Evolutionary conservation across 441 rosid genomes (phyloP), one percentile per base, ranked within the genome.

Genomic region (Gossypium schwendimanii): DNA sequence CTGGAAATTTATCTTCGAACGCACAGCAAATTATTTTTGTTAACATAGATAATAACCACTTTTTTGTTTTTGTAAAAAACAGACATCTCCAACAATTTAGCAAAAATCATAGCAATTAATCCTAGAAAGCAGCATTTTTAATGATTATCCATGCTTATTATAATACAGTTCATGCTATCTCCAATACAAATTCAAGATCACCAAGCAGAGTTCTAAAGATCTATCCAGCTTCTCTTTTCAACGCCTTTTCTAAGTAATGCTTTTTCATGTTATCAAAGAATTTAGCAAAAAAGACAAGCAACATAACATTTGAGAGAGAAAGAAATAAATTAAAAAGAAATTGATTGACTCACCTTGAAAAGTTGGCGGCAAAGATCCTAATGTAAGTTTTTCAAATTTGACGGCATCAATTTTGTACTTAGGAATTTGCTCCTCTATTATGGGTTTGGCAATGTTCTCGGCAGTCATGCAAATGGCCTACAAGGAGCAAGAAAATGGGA

Each of bases 381-480:
- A 81, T 0, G 98, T 91, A 72, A 95, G 94, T 49, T 81, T 78
- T 80, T 90, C 92, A 73, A 95, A 93, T 75, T 90, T 94, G 66
- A 93, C 96, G 11, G 99, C 85, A 31, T 95, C 97, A 61, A 95
- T 95, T 78, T 95, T 95, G 81, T 91, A 95, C 73, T 93, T 91
- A 3, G 97, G 95, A 73, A 93, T 93, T 84, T 93, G 95, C 84
- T 95, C 93, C 36, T 88, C 95, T 65, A 95, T 91, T 75, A 95
- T 91, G 3, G 99, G 99, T 31, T 77, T 84, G 24, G 89, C 94
- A 76, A 90, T 90, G 63, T 82, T 78, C 80, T 81, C 85, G 12
- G 82, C 92, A 10, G 91, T 95, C 80, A 84, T 86, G 81, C 97
- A 95, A 75, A 95, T 95, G 57, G 97, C 98, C 98, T 94, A 66